These are phyloP conservation scores for Ramalina intermedia DNA, from an alignment of 495 filamentous ascomycete species.

Conservation along the genomic window DNA sequence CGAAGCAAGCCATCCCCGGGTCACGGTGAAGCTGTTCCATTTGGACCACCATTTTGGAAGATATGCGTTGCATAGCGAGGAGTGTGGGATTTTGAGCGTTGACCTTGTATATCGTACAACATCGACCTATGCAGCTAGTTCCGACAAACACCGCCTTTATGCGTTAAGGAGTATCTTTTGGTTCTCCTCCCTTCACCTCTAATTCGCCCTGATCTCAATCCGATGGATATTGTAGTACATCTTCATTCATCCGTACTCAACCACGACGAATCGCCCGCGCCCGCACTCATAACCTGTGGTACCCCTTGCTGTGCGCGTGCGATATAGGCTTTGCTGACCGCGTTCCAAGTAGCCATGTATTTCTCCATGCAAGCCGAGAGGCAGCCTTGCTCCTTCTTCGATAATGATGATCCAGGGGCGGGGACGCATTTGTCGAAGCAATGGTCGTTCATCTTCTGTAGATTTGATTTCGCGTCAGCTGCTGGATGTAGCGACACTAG, in stretches of 20 bases:
- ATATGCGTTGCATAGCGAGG: constrained; percentile 1
- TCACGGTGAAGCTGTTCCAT: background rate
- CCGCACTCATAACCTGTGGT: background rate
- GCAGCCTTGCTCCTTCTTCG: constrained; percentile 59
- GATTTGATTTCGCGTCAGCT: background rate
- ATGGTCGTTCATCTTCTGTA: constrained; percentile 87
- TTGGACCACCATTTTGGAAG: background rate
- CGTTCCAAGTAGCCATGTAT: constrained; percentile 90
- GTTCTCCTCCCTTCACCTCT: background rate
- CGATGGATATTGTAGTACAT: background rate
- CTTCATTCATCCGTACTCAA: background rate
- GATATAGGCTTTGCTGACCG: constrained; percentile 63
- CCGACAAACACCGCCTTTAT: background rate
- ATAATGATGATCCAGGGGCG: constrained; percentile 65
- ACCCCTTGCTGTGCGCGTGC: constrained; percentile 50
- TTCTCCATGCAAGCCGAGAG: constrained; percentile 89
- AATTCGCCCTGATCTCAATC: background rate
- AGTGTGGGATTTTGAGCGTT: background rate
- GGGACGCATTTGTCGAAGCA: constrained; percentile 92
- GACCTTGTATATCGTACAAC: background rate
- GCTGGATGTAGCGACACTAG: background rate
- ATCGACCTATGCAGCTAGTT: background rate
- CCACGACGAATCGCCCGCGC: background rate
- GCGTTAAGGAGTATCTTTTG: background rate
- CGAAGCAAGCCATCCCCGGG: constrained; percentile 2